phyloP scores from a whole-genome alignment of 2,329 filamentous ascomycete species.

The Onygenales sp. region DNA sequence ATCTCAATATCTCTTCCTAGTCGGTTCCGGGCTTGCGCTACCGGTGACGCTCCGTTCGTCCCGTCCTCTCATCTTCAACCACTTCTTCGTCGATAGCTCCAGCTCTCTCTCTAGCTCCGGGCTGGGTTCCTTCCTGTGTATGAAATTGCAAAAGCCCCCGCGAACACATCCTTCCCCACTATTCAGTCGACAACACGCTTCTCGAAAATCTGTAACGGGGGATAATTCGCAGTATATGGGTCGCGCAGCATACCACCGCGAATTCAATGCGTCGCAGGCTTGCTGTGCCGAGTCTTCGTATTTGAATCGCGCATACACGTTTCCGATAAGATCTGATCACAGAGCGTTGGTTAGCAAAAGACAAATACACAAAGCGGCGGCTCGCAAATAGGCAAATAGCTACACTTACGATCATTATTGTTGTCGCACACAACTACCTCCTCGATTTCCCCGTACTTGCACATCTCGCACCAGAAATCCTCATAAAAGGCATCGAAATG shows the following conservation, averaged over 20 bases:
- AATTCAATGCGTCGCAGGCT: constrained; percentile 89
- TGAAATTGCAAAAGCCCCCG: constrained; percentile 98
- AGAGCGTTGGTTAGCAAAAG: constrained; percentile 13
- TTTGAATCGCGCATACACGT: constrained; percentile 99
- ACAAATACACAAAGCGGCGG: neutral
- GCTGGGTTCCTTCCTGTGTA: constrained; percentile 90
- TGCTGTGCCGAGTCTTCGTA: constrained; percentile 94
- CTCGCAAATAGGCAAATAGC: neutral
- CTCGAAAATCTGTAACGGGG: constrained; percentile 94
- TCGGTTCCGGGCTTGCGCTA: constrained; percentile 79
- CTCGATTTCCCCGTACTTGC: constrained; percentile 95
- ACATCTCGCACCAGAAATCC: constrained; percentile 99
- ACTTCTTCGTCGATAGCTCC: constrained; percentile 87
- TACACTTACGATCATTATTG: constrained; percentile 80
- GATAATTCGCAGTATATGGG: constrained; percentile 97
- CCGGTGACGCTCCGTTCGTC: constrained; percentile 74
- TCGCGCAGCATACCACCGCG: constrained; percentile 89
- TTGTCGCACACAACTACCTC: constrained; percentile 99
- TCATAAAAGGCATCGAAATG: constrained; percentile 99
- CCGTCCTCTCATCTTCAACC: constrained; percentile 73
- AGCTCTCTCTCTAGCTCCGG: constrained; percentile 83
- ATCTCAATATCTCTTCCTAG: constrained; percentile 57
- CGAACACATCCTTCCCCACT: constrained; percentile 90
- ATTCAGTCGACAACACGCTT: constrained; percentile 93
- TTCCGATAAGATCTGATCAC: constrained; percentile 75